phyloP scores from a whole-genome alignment of 805 yeast genomes.

The Metschnikowia reukaufii region DNA sequence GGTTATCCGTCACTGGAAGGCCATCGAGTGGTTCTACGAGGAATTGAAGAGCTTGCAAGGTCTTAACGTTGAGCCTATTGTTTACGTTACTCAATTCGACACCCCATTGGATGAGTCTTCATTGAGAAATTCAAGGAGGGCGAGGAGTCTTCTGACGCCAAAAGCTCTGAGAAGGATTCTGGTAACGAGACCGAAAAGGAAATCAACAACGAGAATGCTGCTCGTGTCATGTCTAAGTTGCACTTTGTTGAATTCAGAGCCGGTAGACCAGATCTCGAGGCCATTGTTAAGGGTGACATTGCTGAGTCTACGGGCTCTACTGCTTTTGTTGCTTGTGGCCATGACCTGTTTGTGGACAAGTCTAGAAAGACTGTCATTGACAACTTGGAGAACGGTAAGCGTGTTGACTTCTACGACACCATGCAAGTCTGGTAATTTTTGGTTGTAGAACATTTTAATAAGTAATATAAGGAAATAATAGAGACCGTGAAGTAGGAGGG shows the following conservation, averaged over 20 bases:
- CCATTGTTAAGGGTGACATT: constrained; percentile 38
- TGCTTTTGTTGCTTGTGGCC: constrained; percentile 64
- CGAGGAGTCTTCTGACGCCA: constrained; percentile 9
- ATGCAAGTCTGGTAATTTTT: constrained; percentile 60
- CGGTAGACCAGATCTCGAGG: constrained; percentile 44
- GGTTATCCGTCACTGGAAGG: constrained; percentile 41
- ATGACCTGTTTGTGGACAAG: constrained; percentile 56
- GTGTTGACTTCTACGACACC: constrained; percentile 74
- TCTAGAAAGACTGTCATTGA: constrained; percentile 49
- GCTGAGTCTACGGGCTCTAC: constrained; percentile 36
- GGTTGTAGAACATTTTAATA: not conserved
- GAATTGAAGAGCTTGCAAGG: constrained; percentile 36
- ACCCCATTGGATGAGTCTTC: constrained; percentile 20
- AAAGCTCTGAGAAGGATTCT: constrained; percentile 13
- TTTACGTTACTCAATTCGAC: constrained; percentile 30
- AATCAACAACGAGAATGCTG: constrained; percentile 14
- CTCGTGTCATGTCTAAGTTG: constrained; percentile 24
- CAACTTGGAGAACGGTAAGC: constrained; percentile 40
- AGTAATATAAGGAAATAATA: not conserved
- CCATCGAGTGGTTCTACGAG: constrained; percentile 40
- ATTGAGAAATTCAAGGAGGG: constrained; percentile 10
- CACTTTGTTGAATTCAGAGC: constrained; percentile 42
- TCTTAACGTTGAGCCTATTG: constrained; percentile 35
- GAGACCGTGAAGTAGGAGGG: too few species aligned
- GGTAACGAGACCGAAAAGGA: constrained; percentile 8